Base-by-base conservation (phyloP, 2,329 filamentous ascomycete species). In the Alternaria triticina region DNA sequence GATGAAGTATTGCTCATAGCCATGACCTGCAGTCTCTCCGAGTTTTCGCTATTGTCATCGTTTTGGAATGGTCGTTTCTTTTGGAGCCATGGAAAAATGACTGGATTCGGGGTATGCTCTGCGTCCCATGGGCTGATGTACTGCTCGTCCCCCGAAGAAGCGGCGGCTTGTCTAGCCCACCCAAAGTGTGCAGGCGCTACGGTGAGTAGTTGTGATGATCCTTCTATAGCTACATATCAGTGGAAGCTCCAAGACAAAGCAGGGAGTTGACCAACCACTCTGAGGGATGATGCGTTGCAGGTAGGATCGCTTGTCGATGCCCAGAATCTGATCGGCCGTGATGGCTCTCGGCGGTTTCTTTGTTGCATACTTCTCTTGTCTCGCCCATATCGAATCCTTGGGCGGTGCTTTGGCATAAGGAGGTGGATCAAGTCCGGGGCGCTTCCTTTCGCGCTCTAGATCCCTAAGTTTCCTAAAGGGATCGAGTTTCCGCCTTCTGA, bases 31-130 rank as follows among this genome's bases (percentile, higher is more conserved):
- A 47, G 22, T 15, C 22, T 47, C 20, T 49, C 40, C 28, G 28
- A 54, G 11, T 3, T 43, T 17, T 40, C 20, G 30, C 30, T 30
- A n/a, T 17, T 17, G n/a, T 13, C 2, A 1, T 54, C 20, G 22
- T 54, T 22, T 43, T 22, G 17, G 15, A 22, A 20, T 30, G 33
- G 51, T 22, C 13, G 28, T 27, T 43, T 25, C 43, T 54, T 46
- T 49, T 47, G 57, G n/a, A 67, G 43, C 57, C 59, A 61, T 20
- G 52, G 55, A 44, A 65, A 69, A 25, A 67, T 61, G 1, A 67
- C 64, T 44, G 64, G 64, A 59, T 67, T 67, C 7, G 64, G 66
- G n/a, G 45, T 30, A 46, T 60, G 55, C 22, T 68, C 64, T n/a
- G 55, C 55, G 30, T 40, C 58, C 64, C 64, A 66, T 6, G 66